phyloP scores from a whole-genome alignment of 2,329 filamentous ascomycete species.

The Aspergillus sp. region DNA sequence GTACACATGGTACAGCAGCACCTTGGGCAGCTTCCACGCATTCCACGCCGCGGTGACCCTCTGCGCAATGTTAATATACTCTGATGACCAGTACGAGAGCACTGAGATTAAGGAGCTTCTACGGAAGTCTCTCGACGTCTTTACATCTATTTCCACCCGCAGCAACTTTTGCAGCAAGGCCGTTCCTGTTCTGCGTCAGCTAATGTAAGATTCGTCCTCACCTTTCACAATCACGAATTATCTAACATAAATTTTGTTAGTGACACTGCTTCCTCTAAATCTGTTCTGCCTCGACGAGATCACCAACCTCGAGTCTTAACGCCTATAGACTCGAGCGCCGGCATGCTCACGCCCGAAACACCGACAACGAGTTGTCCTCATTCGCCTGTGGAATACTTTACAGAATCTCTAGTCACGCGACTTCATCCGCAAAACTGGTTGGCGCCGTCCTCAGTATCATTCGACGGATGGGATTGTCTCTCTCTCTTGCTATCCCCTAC shows the following conservation, averaged over 20 bases:
- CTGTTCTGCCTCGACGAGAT: slow-evolving; percentile 13
- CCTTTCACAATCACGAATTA: background rate
- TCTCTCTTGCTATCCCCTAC: background rate
- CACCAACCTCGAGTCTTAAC: slow-evolving; percentile 15
- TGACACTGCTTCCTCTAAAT: slow-evolving; percentile 22
- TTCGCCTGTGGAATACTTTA: slow-evolving; percentile 8
- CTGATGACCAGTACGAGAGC: slow-evolving; percentile 29
- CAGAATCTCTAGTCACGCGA: slow-evolving; percentile 20
- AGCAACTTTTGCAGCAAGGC: slow-evolving; percentile 40
- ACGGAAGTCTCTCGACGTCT: slow-evolving; percentile 30
- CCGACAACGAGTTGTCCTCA: slow-evolving; percentile 13
- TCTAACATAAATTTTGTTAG: slow-evolving; percentile 9
- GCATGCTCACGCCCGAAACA: slow-evolving; percentile 1
- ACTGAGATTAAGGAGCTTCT: slow-evolving; percentile 30
- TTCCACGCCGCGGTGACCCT: slow-evolving; percentile 42
- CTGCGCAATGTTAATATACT: slow-evolving; percentile 28
- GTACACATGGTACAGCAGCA: slow-evolving; percentile 43
- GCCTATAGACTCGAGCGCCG: slow-evolving; percentile 3
- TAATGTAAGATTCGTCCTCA: slow-evolving; percentile 27
- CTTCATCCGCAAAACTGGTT: slow-evolving; percentile 37
- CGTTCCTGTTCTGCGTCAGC: slow-evolving; percentile 33
- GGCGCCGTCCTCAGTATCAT: slow-evolving; percentile 29
- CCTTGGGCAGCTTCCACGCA: slow-evolving; percentile 42
- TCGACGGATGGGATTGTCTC: slow-evolving; percentile 23
- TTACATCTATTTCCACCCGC: slow-evolving; percentile 33